Percentiles rank a stretch among this genome's conserved stretches.
Evolutionary conservation across 768 basidiomycete species (phyloP).

Genomic region (Leccinum subtestaceum): DNA sequence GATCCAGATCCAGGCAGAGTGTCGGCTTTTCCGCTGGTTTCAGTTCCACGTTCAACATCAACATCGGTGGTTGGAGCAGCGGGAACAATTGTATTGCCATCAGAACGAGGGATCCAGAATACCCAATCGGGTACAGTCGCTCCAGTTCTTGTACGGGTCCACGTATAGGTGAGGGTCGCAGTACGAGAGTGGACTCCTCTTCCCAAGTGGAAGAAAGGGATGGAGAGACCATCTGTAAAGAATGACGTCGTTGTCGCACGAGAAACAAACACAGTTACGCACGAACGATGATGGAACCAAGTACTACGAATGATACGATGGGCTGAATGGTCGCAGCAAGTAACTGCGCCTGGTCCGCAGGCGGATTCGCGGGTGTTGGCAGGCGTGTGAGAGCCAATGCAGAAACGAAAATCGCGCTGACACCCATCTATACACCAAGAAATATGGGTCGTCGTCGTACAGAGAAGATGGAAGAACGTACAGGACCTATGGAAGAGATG

Average conservation of each 20-base stretch:
- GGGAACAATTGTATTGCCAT: neutral
- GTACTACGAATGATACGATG: slow-evolving; percentile 83
- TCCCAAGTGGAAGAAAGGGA: slow-evolving; percentile 62
- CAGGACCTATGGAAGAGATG: slow-evolving; percentile 43
- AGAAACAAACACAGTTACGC: slow-evolving; percentile 27
- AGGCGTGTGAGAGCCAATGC: slow-evolving; percentile 65
- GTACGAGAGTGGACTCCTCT: slow-evolving; percentile 46
- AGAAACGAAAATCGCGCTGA: slow-evolving; percentile 86
- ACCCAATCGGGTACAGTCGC: slow-evolving; percentile 45
- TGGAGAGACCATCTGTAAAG: slow-evolving; percentile 60
- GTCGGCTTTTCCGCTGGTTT: neutral
- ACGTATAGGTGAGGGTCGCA: slow-evolving; percentile 43
- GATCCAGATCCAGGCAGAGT: neutral
- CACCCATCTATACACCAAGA: slow-evolving; percentile 67
- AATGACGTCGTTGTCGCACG: neutral
- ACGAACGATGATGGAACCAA: slow-evolving; percentile 85
- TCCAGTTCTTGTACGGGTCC: slow-evolving; percentile 36
- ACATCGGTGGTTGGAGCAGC: neutral
- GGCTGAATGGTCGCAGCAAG: slow-evolving; percentile 75
- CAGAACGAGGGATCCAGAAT: slow-evolving; percentile 30
- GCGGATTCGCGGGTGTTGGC: slow-evolving; percentile 55
- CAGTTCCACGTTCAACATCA: slow-evolving; percentile 25
- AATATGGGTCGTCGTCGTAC: neutral
- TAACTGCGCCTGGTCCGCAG: slow-evolving; percentile 64
- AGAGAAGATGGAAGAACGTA: slow-evolving; percentile 29